Evolutionary conservation across 2,329 filamentous ascomycete species (phyloP), one percentile per base, ranked within the genome.

Genomic region (Exophiala sideris): DNA sequence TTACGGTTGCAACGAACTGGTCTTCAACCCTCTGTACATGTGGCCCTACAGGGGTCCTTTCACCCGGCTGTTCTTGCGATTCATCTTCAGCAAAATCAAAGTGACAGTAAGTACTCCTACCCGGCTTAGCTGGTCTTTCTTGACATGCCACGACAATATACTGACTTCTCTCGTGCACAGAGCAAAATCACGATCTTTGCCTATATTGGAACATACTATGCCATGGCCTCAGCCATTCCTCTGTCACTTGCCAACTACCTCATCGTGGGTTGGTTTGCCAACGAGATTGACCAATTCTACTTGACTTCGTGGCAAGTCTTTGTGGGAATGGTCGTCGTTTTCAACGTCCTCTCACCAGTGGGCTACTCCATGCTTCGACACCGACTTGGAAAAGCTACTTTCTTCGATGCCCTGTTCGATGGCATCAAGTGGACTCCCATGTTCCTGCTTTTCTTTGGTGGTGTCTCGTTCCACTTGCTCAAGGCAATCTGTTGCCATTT

Each of bases 401-500:
- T 85, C 33, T 66, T 84, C 45, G 60, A 64, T 14, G 73, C 74
- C 2, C 67, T 84, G 11, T 64, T 76, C 51, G 76, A 80, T 61
- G 85, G 83, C 64, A 70, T 84, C 65, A 84, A 81, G 62, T 85
- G 82, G 82, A 76, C 81, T 21, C 79, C 79, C 2, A 76, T 85
- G 62, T 71, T 78, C 63, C 85, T 85, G 59, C 85, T 94, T 69
- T 95, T 92, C 78, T 78, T 95, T 18, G 89, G 89, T 48, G 89
- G 89, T 34, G 20, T 59, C 45, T 48, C 39, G 32, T 80, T 94
- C 32, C 89, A 94, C 72, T 81, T 95, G 46, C 87, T 83, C 36
- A 86, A 91, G 68, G 89, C 89, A 1, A 75, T 95, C 33, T 72
- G 92, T 45, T 79, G 84, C 3, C 89, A 94, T 75, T 89, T 92